phyloP scores from a whole-genome alignment of 441 rosid genomes.

The Flueggea neowawraea region DNA sequence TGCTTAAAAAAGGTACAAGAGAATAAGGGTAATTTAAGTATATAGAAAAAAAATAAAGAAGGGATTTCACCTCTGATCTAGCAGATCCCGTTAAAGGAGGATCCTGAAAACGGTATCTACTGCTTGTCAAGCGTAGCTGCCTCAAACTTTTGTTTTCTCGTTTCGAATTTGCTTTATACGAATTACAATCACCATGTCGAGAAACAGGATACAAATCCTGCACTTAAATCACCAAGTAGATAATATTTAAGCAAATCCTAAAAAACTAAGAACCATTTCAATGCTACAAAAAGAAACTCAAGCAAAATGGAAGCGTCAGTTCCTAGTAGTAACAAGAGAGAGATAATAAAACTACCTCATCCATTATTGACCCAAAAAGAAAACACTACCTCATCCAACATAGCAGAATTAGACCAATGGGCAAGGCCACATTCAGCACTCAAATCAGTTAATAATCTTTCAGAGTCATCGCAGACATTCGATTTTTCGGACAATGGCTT shows the following conservation, averaged over 20 bases:
- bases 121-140: conserved; percentile 13
- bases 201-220: conserved; percentile 30
- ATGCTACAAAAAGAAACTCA: no score
- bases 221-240: conserved; percentile 3
- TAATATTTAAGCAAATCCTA: background rate
- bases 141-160: conserved; percentile 15
- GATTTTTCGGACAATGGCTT: conserved; percentile 27
- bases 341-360: conserved; percentile 45
- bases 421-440: conserved; percentile 28
- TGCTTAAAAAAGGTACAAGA: no score
- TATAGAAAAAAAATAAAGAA: background rate
- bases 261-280: no score
- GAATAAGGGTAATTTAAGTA: no score
- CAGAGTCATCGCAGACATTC: conserved; percentile 18
- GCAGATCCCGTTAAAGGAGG: conserved; percentile 26
- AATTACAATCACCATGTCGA: conserved; percentile 9
- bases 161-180: conserved; percentile 25
- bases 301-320: no score
- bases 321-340: background rate
- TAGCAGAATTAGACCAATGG: conserved; percentile 48
- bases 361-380: conserved; percentile 10
- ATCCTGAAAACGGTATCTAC: conserved; percentile 23
- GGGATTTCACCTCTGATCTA: conserved; percentile 26
- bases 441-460: conserved; percentile 17
- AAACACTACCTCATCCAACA: conserved; percentile 61